phyloP scores from a whole-genome alignment of 441 rosid species.

The Bruguiera hainesii region DNA sequence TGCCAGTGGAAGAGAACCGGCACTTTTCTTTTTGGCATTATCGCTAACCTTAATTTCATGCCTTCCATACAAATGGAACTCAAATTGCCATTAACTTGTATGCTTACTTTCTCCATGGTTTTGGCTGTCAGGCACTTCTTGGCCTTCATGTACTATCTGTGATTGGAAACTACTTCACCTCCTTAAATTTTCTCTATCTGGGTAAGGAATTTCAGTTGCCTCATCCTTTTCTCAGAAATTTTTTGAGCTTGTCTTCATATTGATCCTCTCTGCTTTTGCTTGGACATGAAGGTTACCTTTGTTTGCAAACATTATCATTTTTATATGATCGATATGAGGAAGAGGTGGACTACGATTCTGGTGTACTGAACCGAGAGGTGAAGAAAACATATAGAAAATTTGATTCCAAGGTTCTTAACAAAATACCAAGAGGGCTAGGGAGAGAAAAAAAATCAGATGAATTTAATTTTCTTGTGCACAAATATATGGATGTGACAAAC shows the following conservation, averaged over 20 bases:
- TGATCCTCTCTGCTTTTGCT: background rate
- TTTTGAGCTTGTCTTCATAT: background rate
- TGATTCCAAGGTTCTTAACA: slow-evolving; percentile 61
- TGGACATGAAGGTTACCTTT: slow-evolving; percentile 45
- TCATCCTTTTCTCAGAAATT: background rate
- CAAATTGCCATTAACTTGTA: background rate
- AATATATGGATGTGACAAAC: background rate
- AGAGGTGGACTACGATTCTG: slow-evolving; percentile 51
- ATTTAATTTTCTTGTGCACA: background rate
- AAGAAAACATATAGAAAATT: slow-evolving; percentile 43
- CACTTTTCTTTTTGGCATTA: slow-evolving; percentile 50
- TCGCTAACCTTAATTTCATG: background rate
- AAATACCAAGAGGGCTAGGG: slow-evolving; percentile 76
- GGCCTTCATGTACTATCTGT: slow-evolving; percentile 55
- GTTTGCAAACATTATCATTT: slow-evolving; percentile 58
- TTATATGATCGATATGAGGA: slow-evolving; percentile 56
- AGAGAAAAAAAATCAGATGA: slow-evolving; percentile 41
- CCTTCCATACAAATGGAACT: background rate
- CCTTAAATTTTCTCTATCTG: slow-evolving; percentile 63
- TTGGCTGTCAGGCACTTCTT: slow-evolving; percentile 43
- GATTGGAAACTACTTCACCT: slow-evolving; percentile 64
- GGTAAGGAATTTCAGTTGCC: slow-evolving; percentile 40
- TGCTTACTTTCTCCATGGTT: background rate
- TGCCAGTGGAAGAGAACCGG: slow-evolving; percentile 61
- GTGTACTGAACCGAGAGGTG: slow-evolving; percentile 29